These are phyloP conservation scores for Dichotomopilus funicola DNA, from an alignment of 2,329 filamentous ascomycete genomes.

Conservation along the genomic window DNA sequence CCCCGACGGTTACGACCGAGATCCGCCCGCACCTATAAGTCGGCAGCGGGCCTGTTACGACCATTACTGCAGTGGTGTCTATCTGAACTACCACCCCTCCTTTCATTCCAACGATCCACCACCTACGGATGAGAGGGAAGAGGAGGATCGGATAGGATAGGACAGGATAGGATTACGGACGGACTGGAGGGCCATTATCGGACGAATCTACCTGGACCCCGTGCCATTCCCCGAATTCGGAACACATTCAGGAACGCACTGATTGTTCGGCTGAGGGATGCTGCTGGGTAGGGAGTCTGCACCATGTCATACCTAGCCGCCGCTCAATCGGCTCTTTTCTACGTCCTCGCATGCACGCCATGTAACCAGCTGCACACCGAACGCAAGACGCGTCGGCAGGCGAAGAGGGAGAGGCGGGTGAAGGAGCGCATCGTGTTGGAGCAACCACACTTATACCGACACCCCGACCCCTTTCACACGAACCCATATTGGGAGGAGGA, in stretches of 20 bases:
- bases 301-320: conserved; percentile 50
- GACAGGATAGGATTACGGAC: no score
- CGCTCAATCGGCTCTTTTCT: conserved; percentile 72
- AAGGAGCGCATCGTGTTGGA: conserved; percentile 60
- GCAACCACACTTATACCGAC: conserved; percentile 67
- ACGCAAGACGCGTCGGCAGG: conserved; percentile 63
- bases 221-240: no score
- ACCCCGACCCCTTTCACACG: conserved; percentile 76
- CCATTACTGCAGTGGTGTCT: background rate
- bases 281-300: conserved; percentile 1
- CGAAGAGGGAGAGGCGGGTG: conserved; percentile 59
- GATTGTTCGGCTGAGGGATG: background rate
- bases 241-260: background rate
- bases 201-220: no score
- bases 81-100: background rate
- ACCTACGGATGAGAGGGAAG: no score
- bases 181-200: no score
- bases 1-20: background rate
- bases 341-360: conserved; percentile 69
- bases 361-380: conserved; percentile 66
- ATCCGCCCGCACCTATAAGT: background rate
- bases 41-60: background rate
- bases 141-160: no score
- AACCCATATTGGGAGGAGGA: conserved; percentile 88
- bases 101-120: background rate